Base-by-base conservation (phyloP, 352 stramenopile genomes). In the Phytophthora multivora region DNA sequence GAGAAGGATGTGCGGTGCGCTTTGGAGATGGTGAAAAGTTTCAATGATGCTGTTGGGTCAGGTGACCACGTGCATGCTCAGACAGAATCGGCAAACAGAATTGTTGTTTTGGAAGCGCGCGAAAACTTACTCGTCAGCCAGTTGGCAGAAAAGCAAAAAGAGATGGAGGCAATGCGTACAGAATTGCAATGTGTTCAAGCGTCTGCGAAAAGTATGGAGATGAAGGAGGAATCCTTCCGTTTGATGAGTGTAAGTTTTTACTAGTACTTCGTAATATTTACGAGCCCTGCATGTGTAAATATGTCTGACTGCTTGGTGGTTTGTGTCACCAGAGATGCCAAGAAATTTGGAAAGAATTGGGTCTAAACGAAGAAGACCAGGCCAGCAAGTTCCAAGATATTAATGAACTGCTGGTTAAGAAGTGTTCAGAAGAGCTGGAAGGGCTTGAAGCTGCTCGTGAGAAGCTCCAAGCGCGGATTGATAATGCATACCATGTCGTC, bases 281-380 rank as follows among this genome's bases (percentile, higher is more conserved):
- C 11, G 19, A 5, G 13, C 4, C 12, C 3, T 45, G 19, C 3
- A 58, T 8, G 41, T 10, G 25, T 48, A 2, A 19, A 33, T 52
- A 23, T 50, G 10, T 41, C 9, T 52, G 39, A 60, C n/a, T 7
- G 13, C 43, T 13, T 49, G 31, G 5, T 51, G n/a, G 31, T 10
- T 26, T 68, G 2, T 70, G 2, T 18, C 51, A 31, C 35, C 49
- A 91, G 79, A 64, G 67, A 50, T 93, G 82, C 31, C 80, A 91
- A 74, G 61, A 89, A 23, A 83, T 91, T 30, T 89, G 81, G 79
- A 61, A 69, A 39, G 81, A 91, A 25, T 56, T 91, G 5, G 81
- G 81, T 0, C 18, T 89, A 13, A 74, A 77, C 39, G 68, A 73
- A 42, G 69, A 83, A 47, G 74, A 87, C 21, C 76, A 86, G 30